Conservation (phyloP, 129 eudicot species). For the Flaveria robusta region DNA sequence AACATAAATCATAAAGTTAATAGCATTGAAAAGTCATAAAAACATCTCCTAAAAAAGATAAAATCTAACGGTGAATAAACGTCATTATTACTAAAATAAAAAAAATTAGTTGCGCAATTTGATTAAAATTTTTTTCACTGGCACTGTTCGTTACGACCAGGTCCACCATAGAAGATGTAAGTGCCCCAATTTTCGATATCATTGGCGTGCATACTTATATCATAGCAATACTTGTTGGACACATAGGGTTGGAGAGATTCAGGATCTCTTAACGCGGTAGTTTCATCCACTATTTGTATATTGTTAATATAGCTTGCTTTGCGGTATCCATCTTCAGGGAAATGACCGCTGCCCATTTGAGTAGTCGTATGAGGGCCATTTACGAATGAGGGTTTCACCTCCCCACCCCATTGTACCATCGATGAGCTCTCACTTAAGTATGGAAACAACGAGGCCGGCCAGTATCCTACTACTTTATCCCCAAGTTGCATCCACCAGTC, state of each 20-base stretch:
- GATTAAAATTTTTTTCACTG: slow-evolving; percentile 32
- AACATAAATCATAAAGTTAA: too few species aligned
- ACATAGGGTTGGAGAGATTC: slow-evolving; percentile 49
- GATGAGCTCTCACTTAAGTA: slow-evolving; percentile 61
- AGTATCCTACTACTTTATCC: slow-evolving; percentile 63
- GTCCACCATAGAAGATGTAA: slow-evolving; percentile 76
- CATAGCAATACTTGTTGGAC: slow-evolving; percentile 60
- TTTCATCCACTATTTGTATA: slow-evolving; percentile 58
- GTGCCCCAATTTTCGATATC: slow-evolving; percentile 63
- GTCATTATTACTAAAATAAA: too few species aligned
- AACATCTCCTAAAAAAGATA: too few species aligned
- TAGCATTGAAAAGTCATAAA: too few species aligned
- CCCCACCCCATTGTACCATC: slow-evolving; percentile 85
- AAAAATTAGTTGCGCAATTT: too few species aligned
- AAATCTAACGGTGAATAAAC: too few species aligned
- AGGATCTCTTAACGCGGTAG: slow-evolving; percentile 55
- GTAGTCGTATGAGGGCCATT: slow-evolving; percentile 77
- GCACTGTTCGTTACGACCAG: slow-evolving; percentile 67
- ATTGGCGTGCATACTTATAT: slow-evolving; percentile 48
- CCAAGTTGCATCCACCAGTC: slow-evolving; percentile 92
- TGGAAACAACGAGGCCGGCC: slow-evolving; percentile 66
- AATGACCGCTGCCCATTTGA: slow-evolving; percentile 88
- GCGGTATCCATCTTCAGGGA: slow-evolving; percentile 66
- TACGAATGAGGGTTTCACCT: slow-evolving; percentile 60
- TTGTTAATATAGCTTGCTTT: slow-evolving; percentile 66